phyloP scores from a whole-genome alignment of 164 flowering plant species.

The Sedum album region DNA sequence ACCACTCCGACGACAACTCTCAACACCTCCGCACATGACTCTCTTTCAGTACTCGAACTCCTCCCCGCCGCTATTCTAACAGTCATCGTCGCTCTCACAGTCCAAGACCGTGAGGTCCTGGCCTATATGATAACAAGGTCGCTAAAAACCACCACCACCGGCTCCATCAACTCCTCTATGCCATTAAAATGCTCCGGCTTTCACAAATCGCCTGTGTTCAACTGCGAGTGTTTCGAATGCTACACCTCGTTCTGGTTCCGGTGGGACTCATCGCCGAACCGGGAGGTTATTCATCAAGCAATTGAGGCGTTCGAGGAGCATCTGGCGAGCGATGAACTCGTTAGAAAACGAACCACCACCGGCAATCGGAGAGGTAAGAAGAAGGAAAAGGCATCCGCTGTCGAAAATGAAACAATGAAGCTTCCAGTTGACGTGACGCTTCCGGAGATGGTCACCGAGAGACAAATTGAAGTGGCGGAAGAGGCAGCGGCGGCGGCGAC shows the following conservation, averaged over 20 bases:
- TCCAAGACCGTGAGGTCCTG: slow-evolving; percentile 60
- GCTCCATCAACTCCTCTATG: slow-evolving; percentile 1
- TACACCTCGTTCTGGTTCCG: slow-evolving; percentile 65
- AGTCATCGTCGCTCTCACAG: slow-evolving; percentile 32
- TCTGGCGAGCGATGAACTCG: slow-evolving; percentile 23
- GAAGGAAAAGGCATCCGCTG: slow-evolving; percentile 15
- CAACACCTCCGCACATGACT: slow-evolving; percentile 15
- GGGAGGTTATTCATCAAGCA: slow-evolving; percentile 64
- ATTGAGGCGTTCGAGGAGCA: slow-evolving; percentile 80
- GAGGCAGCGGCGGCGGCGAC: too few relatives aligned
- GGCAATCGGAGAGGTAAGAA: slow-evolving; percentile 15
- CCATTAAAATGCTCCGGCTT: background rate
- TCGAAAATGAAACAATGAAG: too few relatives aligned
- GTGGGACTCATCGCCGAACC: slow-evolving; percentile 75
- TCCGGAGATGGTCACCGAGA: too few relatives aligned
- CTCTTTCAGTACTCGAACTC: slow-evolving; percentile 36
- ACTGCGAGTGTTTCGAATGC: slow-evolving; percentile 75
- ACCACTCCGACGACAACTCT: slow-evolving; percentile 1
- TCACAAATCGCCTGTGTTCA: slow-evolving; percentile 32
- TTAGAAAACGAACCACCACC: slow-evolving; percentile 9
- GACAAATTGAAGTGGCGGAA: too few relatives aligned
- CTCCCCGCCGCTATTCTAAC: slow-evolving; percentile 58
- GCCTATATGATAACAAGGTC: slow-evolving; percentile 68
- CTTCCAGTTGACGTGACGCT: too few relatives aligned
- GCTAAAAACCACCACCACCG: slow-evolving; percentile 20